Conservation (phyloP, 2,329 filamentous ascomycete species). For the Thermomyces lanuginosus region DNA sequence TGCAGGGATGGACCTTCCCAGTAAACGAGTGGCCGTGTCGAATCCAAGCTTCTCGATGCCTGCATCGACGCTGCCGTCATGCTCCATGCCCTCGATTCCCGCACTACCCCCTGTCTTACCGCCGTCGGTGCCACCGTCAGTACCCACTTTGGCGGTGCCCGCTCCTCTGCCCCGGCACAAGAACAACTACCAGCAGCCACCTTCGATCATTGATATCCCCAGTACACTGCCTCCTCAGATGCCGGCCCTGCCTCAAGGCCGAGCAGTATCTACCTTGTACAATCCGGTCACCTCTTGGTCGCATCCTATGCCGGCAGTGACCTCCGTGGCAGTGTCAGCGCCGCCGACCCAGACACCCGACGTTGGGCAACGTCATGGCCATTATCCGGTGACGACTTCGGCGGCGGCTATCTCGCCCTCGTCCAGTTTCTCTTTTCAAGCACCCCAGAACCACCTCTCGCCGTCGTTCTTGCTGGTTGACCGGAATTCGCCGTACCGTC, state of each 20-base stretch:
- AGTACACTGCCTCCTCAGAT: constrained; percentile 31
- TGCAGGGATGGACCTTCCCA: constrained; percentile 36
- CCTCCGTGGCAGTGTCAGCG: constrained; percentile 13
- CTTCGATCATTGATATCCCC: constrained; percentile 26
- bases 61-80: constrained; percentile 11
- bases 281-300: constrained; percentile 38
- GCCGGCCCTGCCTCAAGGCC: constrained; percentile 45
- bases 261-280: constrained; percentile 66
- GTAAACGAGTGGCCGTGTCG: constrained; percentile 33
- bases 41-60: constrained; percentile 10
- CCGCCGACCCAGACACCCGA: constrained; percentile 15
- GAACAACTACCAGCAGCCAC: constrained; percentile 48
- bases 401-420: constrained; percentile 51
- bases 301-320: constrained; percentile 24
- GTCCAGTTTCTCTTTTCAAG: constrained; percentile 43
- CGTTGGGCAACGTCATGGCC: constrained; percentile 32
- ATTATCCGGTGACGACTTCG: constrained; percentile 27
- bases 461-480: constrained; percentile 78
- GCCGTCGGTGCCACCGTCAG: constrained; percentile 14
- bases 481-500: constrained; percentile 80
- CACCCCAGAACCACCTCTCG: constrained; percentile 57
- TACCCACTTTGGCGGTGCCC: constrained; percentile 20
- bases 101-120: constrained; percentile 18
- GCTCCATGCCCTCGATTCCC: constrained; percentile 13
- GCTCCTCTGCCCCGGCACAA: constrained; percentile 48